Evolutionary conservation across 176 grass and related monocot species (phyloP).

Genomic region (Hordeum marinum): DNA sequence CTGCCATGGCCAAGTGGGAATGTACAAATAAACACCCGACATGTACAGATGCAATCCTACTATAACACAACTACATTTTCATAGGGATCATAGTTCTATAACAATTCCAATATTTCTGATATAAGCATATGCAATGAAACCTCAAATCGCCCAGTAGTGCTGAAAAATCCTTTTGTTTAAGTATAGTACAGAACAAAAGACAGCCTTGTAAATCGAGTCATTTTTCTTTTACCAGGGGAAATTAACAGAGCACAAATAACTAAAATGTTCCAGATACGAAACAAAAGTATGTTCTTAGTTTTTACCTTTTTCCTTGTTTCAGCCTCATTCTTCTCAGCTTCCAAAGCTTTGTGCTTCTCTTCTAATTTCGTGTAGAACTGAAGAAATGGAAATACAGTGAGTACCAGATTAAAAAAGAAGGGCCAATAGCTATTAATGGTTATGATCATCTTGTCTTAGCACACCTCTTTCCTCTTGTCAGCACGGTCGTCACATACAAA

Average conservation of each 20-base stretch:
- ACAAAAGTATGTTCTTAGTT: conserved; percentile 19
- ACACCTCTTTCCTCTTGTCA: conserved; percentile 74
- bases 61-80: neutral
- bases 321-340: conserved; percentile 55
- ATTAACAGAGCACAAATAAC: neutral
- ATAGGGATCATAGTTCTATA: neutral
- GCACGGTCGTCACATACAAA: conserved; percentile 63
- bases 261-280: neutral
- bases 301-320: conserved; percentile 67
- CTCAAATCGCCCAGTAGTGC: neutral
- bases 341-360: conserved; percentile 76
- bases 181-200: neutral
- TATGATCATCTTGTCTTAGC: neutral
- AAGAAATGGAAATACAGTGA: conserved; percentile 23
- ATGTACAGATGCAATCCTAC: neutral
- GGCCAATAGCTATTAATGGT: neutral
- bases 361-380: conserved; percentile 88
- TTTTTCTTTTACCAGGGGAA: neutral
- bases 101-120: neutral
- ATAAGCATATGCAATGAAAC: neutral
- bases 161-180: neutral
- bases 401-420: neutral
- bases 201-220: neutral
- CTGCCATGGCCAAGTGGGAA: neutral
- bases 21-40: neutral